These are phyloP conservation scores for Eimeria sp. DNA, from an alignment of 169 alveolate genomes.

Conservation along the genomic window DNA sequence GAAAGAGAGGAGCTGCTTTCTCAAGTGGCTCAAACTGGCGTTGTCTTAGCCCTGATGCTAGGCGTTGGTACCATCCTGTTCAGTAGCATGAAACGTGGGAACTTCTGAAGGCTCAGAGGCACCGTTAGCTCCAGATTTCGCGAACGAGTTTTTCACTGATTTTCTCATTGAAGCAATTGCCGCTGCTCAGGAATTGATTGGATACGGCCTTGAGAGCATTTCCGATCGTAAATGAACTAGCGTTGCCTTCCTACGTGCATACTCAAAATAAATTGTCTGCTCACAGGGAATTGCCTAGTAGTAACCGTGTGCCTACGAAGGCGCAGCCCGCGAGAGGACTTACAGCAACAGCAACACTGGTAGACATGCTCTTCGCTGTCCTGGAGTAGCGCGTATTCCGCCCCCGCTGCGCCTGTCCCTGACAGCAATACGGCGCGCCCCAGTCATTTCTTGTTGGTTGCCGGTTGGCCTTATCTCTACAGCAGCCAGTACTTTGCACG, in stretches of 20 bases:
- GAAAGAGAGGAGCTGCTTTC: slow-evolving; percentile 62
- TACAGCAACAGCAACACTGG: background rate
- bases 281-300: background rate
- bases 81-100: slow-evolving; percentile 29
- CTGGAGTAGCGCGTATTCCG: background rate
- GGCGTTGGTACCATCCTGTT: slow-evolving; percentile 31
- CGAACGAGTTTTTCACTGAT: background rate
- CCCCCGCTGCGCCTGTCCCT: background rate
- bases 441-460: background rate
- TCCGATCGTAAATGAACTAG: background rate
- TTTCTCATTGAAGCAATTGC: background rate
- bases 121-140: background rate
- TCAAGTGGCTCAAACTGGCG: slow-evolving; percentile 50
- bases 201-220: background rate
- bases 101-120: background rate
- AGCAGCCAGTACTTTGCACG: background rate
- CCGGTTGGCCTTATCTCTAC: background rate
- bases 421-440: background rate
- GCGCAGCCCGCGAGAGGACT: background rate
- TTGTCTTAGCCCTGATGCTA: slow-evolving; percentile 40
- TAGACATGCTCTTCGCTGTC: background rate
- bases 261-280: background rate
- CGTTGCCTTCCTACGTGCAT: background rate
- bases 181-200: background rate
- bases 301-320: background rate